Base-by-base conservation (phyloP, 768 basidiomycete genomes). In the Exidia glandulosa region DNA sequence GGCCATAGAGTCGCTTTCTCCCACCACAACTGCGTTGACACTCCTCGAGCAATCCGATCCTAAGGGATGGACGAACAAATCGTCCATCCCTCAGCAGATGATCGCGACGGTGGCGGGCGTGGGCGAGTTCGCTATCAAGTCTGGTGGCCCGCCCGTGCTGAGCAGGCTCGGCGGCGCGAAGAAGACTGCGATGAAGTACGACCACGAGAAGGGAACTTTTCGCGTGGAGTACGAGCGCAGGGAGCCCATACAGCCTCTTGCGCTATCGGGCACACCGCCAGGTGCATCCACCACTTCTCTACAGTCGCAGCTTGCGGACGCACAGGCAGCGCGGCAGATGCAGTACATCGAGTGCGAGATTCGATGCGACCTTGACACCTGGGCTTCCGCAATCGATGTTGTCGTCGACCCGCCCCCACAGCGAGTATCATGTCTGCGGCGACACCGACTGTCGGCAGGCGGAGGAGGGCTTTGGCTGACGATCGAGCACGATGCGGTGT, bases 391-490 rank as follows among this genome's bases (percentile, higher is more conserved):
- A 2, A 70, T 95, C 59, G 92, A 96, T 65, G 84, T 96, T 56
- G 87, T 95, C 30, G 81, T 96, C 55, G 94, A 97, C 70, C 96
- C 95, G 2, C 91, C 94, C 2, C 94, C 94, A 13, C 85, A 87
- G 61, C 77, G 81, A 3, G 84, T 95, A 36, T 82, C 87, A 1
- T 91, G 87, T 62, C 78, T 99, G 9, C 83, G 88, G 7, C 81
- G 96, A 32, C 95, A 98, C 72, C 82, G 87, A 5, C 77, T 98
- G 4, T 92, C 92, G 1, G 75, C 79, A 3, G 85, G 87, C 33
- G 95, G 95, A 2, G 94, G 95, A 16, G 96, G 96, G 0, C 72
- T 96, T 23, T 99, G 96, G 96, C 71, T 99, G 30, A 94, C 92
- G 0, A 77, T 97, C 66, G 87, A 84, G 3, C 94, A 98, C 66